phyloP scores from a whole-genome alignment of 1,284 basidiomycete species.

The Leucoagaricus sp. region DNA sequence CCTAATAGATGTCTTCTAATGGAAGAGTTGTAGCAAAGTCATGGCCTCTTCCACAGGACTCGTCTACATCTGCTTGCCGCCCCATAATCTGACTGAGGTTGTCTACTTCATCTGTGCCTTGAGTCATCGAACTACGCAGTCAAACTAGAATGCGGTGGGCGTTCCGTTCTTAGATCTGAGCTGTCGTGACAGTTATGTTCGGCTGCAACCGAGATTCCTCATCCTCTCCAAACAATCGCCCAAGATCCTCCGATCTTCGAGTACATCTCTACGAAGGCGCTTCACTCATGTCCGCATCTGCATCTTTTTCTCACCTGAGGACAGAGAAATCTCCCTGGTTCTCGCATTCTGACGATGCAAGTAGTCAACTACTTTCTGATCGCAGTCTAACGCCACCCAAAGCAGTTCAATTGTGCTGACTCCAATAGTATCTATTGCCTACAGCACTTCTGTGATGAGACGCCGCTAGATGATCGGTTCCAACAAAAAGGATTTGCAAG shows the following conservation, averaged over 20 bases:
- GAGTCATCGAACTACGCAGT: not conserved
- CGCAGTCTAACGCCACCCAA: slow-evolving; percentile 11
- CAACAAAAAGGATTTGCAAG: no score
- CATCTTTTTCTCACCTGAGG: not conserved
- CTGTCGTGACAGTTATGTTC: not conserved
- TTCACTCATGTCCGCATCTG: not conserved
- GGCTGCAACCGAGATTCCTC: not conserved
- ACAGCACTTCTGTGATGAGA: no score
- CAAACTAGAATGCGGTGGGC: not conserved
- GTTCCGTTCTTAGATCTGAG: not conserved
- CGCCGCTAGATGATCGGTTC: no score
- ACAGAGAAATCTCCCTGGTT: not conserved
- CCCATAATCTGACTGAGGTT: not conserved
- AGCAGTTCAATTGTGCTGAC: not conserved
- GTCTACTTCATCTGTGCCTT: not conserved
- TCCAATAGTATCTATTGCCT: no score
- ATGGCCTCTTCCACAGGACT: not conserved
- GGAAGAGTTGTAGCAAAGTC: not conserved
- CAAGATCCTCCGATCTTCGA: not conserved
- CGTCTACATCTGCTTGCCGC: not conserved
- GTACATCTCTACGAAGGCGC: not conserved
- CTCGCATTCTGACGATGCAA: not conserved
- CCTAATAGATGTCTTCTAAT: not conserved
- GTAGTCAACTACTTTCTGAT: not conserved
- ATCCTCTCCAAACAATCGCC: not conserved